Conservation (phyloP, 805 yeast species). For the Metschnikowia gelsemii region DNA sequence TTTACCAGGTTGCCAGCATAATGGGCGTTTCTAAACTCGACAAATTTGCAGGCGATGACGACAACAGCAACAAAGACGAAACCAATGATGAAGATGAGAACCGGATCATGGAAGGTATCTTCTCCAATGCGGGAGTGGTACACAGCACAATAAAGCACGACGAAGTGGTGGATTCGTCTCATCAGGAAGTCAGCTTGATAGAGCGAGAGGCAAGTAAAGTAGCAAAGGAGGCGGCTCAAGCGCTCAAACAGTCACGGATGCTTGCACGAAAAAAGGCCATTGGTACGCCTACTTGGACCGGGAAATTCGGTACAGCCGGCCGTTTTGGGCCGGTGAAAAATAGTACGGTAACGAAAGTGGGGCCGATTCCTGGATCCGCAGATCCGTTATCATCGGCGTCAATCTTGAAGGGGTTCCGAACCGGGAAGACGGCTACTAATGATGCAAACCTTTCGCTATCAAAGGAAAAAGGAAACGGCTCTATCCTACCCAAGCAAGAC, state of each 20-base stretch:
- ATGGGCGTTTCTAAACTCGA: conserved; percentile 75
- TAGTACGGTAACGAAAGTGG: neutral
- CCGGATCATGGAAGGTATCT: conserved; percentile 70
- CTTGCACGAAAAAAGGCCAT: conserved; percentile 47
- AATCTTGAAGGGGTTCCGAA: conserved; percentile 49
- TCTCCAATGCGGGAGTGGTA: conserved; percentile 62
- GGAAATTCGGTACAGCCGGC: conserved; percentile 85
- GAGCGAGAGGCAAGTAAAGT: conserved; percentile 65
- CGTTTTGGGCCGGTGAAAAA: conserved; percentile 35
- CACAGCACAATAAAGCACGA: conserved; percentile 81
- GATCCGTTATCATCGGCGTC: conserved; percentile 43
- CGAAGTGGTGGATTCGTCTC: conserved; percentile 56
- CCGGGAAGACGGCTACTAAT: conserved; percentile 38
- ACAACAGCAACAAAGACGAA: conserved; percentile 21
- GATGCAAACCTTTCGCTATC: neutral
- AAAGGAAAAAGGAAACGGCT: conserved; percentile 9
- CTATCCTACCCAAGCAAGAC: conserved; percentile 3
- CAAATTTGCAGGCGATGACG: conserved; percentile 54
- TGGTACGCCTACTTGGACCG: conserved; percentile 97
- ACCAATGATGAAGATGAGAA: conserved; percentile 47
- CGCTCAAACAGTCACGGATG: conserved; percentile 59
- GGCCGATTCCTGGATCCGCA: neutral
- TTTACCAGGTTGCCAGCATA: conserved; percentile 59
- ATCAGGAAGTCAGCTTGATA: conserved; percentile 53
- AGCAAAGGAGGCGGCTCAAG: conserved; percentile 53